Evolutionary conservation across 1,284 basidiomycete species (phyloP), one percentile per base, ranked within the genome.

Genomic region (Takashimella koratensis): DNA sequence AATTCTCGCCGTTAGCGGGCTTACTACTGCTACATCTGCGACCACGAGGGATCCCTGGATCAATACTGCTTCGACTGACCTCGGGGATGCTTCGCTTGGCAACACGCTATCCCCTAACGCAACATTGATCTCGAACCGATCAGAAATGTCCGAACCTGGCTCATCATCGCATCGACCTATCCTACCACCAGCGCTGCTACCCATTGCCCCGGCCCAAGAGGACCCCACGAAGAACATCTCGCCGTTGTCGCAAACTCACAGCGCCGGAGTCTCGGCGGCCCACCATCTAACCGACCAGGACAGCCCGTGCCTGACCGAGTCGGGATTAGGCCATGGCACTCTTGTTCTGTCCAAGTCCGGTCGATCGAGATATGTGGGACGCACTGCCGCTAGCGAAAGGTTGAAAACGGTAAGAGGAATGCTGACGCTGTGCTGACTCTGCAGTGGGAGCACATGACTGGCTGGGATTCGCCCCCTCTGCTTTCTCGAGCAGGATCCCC

Each of bases 311-410:
- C 22, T 16, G 40, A 20, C 16, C 26, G 5, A 27, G 46, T n/a
- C 53, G 56, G 2, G 58, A n/a, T n/a, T 56, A 57, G 25, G 59
- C 43, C 62, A 59, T 47, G 67, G 67, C 0, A 67, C 65, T 3
- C 49, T 69, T 5, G 63, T 66, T 16, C 46, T 69, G 3, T 57
- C 52, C 2, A 53, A 59, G 16, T 47, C 56, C 6, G 67, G 67
- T 0, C 49, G 61, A 22, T 58, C 58, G n/a, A 59, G 60, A 43
- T 69, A 63, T 24, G 44, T 69, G n/a, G 67, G 67, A 3, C 60
- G 62, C 5, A 63, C 60, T 2, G 67, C 65, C 0, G 67, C 56
- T 0, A 65, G 54, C 19, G 65, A 69, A 47, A 67, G 67, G 67
- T 44, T 69, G 49, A 66, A 67, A 41, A 59, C 67, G 27, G 62